phyloP scores from a whole-genome alignment of 495 filamentous ascomycete genomes.

The Neurospora tetraspora region DNA sequence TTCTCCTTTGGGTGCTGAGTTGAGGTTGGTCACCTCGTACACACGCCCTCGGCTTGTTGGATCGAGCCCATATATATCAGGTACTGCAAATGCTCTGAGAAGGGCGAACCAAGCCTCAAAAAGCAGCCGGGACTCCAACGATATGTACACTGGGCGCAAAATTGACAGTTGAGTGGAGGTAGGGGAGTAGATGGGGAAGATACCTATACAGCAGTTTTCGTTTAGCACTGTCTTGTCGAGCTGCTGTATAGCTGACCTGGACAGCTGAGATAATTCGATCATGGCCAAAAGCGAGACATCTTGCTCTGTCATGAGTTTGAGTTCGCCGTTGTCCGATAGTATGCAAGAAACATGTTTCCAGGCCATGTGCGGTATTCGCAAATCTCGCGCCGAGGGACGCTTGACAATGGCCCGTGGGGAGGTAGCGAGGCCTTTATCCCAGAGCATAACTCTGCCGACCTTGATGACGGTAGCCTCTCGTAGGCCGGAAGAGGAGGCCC shows the following conservation, averaged over 20 bases:
- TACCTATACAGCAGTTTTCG: slow-evolving; percentile 88
- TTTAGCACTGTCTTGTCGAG: slow-evolving; percentile 87
- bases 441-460: slow-evolving; percentile 85
- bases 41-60: slow-evolving; percentile 24
- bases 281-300: slow-evolving; percentile 68
- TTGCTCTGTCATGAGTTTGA: slow-evolving; percentile 79
- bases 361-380: slow-evolving; percentile 30
- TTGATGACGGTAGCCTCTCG: slow-evolving; percentile 91
- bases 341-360: slow-evolving; percentile 91
- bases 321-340: slow-evolving; percentile 87
- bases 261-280: slow-evolving; percentile 83
- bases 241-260: slow-evolving; percentile 79
- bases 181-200: slow-evolving; percentile 71
- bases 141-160: slow-evolving; percentile 69
- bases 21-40: slow-evolving; percentile 30
- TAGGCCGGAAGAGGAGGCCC: slow-evolving; percentile 47
- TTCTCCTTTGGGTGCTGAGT: slow-evolving; percentile 31
- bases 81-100: slow-evolving; percentile 83
- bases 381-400: slow-evolving; percentile 37
- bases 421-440: slow-evolving; percentile 58
- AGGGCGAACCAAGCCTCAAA: slow-evolving; percentile 98
- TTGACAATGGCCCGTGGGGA: slow-evolving; percentile 43
- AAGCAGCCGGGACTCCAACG: slow-evolving; percentile 73
- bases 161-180: slow-evolving; percentile 54
- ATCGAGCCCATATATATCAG: slow-evolving; percentile 70